Conservation (phyloP, 1,139 yeast genomes). For the Yueomyces sp. region DNA sequence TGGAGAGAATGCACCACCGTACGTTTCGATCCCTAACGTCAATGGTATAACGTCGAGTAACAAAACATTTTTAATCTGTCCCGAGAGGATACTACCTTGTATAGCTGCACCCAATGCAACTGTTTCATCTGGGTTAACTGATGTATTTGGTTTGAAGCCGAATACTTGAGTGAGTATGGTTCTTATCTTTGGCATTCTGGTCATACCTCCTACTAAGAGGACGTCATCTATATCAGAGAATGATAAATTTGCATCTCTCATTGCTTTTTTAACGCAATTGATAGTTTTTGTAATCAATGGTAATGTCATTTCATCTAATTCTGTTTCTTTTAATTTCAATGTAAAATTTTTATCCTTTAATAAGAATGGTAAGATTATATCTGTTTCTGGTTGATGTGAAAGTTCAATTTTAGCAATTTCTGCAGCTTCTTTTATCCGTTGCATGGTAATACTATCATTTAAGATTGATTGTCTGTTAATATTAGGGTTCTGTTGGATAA, state of each 20-base stretch:
- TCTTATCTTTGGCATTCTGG: slow-evolving; percentile 69
- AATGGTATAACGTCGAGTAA: slow-evolving; percentile 68
- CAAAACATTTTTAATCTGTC: slow-evolving; percentile 59
- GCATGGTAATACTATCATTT: slow-evolving; percentile 28
- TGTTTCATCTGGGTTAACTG: slow-evolving; percentile 74
- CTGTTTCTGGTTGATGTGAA: slow-evolving; percentile 45
- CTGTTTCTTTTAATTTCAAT: slow-evolving; percentile 42
- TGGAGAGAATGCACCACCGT: slow-evolving; percentile 71
- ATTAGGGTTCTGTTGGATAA: slow-evolving; percentile 26
- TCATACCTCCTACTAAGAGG: slow-evolving; percentile 74
- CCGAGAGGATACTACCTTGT: slow-evolving; percentile 68
- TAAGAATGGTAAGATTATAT: slow-evolving; percentile 54
- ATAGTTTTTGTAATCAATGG: slow-evolving; percentile 50
- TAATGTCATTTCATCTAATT: slow-evolving; percentile 51
- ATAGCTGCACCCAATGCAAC: slow-evolving; percentile 80
- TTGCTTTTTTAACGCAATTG: slow-evolving; percentile 53
- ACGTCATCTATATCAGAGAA: slow-evolving; percentile 56
- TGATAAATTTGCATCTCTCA: slow-evolving; percentile 52
- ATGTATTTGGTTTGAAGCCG: slow-evolving; percentile 44
- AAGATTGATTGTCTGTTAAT: slow-evolving; percentile 6
- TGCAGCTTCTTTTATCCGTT: slow-evolving; percentile 60
- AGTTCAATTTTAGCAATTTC: slow-evolving; percentile 61
- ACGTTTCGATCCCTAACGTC: slow-evolving; percentile 70
- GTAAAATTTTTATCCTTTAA: slow-evolving; percentile 37
- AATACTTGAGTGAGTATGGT: slow-evolving; percentile 45